phyloP scores from a whole-genome alignment of 1,284 basidiomycete genomes.

The Boletus sp. region DNA sequence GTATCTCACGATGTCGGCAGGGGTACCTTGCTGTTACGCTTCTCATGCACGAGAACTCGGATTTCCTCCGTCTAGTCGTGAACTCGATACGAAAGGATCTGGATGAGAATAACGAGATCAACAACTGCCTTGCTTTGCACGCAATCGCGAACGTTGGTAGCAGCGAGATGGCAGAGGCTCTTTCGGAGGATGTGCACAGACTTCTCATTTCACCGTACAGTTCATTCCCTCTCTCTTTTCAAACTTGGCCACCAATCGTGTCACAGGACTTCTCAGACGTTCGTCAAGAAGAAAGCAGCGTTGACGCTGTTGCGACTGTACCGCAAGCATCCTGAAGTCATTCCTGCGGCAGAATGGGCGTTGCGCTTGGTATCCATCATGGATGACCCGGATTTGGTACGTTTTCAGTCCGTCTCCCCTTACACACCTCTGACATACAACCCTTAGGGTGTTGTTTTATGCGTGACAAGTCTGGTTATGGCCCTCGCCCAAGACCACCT shows the following conservation, averaged over 20 bases:
- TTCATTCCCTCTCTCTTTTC: slow-evolving; percentile 16
- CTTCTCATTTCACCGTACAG: slow-evolving; percentile 92
- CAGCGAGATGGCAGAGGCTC: slow-evolving; percentile 96
- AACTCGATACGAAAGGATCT: slow-evolving; percentile 98
- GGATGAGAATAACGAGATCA: slow-evolving; percentile 92
- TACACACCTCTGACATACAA: slow-evolving; percentile 10
- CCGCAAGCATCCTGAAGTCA: slow-evolving; percentile 93
- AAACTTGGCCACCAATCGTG: slow-evolving; percentile 9
- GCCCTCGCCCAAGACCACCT: slow-evolving; percentile 93
- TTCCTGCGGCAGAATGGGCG: slow-evolving; percentile 95
- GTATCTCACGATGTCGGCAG: slow-evolving; percentile 41
- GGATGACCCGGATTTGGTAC: slow-evolving; percentile 87
- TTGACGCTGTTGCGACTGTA: slow-evolving; percentile 91
- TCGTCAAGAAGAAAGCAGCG: slow-evolving; percentile 99
- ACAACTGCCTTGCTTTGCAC: slow-evolving; percentile 96
- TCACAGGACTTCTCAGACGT: slow-evolving; percentile 84
- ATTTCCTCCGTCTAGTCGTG: slow-evolving; percentile 92
- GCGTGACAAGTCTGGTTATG: slow-evolving; percentile 93
- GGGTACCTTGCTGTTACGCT: slow-evolving; percentile 97
- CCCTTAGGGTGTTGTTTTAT: slow-evolving; percentile 85
- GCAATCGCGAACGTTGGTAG: slow-evolving; percentile 99
- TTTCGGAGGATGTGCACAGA: slow-evolving; percentile 92
- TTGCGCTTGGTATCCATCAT: slow-evolving; percentile 92
- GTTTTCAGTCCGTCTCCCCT: slow-evolving; percentile 13
- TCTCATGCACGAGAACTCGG: slow-evolving; percentile 98